Percentiles rank a stretch among this genome's conserved stretches.
These are phyloP conservation scores for Larix sibirica DNA, from an alignment of 83 land plant genomes.

Conservation along the genomic window DNA sequence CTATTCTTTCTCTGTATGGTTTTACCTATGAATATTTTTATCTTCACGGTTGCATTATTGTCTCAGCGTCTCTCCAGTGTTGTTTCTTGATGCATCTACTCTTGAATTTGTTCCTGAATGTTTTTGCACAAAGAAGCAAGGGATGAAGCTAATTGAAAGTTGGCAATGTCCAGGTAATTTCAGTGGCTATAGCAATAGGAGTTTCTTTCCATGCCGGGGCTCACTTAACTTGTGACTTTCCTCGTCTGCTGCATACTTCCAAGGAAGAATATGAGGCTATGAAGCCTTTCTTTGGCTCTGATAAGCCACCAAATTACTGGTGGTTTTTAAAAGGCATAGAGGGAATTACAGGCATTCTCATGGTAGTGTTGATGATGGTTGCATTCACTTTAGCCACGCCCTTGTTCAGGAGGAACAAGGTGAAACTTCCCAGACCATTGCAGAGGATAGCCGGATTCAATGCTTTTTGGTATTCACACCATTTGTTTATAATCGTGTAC, in stretches of 20 bases:
- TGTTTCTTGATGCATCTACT: too few species aligned
- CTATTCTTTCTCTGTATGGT: too few species aligned
- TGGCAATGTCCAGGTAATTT: conserved; percentile 46
- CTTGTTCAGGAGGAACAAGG: conserved; percentile 61
- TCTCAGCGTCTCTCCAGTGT: too few species aligned
- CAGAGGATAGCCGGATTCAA: conserved; percentile 77
- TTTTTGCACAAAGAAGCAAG: background rate
- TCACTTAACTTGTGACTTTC: conserved; percentile 71
- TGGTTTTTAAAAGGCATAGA: conserved; percentile 48
- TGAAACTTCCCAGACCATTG: conserved; percentile 69
- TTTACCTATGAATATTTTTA: too few species aligned
- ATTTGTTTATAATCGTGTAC: conserved; percentile 79
- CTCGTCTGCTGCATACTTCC: conserved; percentile 39
- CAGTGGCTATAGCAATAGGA: conserved; percentile 52
- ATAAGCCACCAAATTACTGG: conserved; percentile 51
- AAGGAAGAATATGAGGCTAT: conserved; percentile 41
- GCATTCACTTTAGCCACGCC: conserved; percentile 81
- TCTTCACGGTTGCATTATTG: too few species aligned
- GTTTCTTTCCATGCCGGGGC: too few species aligned
- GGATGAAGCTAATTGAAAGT: background rate
- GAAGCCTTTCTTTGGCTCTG: conserved; percentile 47
- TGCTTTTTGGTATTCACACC: conserved; percentile 94
- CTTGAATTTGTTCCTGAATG: background rate
- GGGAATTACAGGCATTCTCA: conserved; percentile 71
- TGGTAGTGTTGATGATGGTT: conserved; percentile 76